A percentile compares a stretch with the other conserved stretches of the same genome.
Conservation (phyloP, 2,329 filamentous ascomycete species). For the Magnaporthales sp. region DNA sequence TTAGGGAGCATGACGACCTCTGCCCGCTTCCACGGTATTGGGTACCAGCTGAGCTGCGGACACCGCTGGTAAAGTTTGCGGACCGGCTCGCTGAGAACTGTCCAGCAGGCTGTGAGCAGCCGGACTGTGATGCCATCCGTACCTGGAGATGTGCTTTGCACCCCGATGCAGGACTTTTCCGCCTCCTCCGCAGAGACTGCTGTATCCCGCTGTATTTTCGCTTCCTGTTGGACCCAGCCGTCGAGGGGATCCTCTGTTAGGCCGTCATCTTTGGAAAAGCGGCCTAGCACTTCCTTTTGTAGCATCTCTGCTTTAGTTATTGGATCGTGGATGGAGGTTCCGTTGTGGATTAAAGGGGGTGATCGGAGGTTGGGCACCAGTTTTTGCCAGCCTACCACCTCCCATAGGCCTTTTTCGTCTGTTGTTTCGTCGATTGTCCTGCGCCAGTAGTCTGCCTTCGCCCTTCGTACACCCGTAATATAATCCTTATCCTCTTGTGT, state of each 20-base stretch:
- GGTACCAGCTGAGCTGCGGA: slow-evolving; percentile 4
- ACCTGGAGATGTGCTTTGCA: slow-evolving; percentile 2
- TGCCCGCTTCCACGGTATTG: slow-evolving; percentile 2
- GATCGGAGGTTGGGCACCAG: not conserved
- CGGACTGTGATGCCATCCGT: not conserved
- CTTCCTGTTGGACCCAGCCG: not conserved
- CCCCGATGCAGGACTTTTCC: not conserved
- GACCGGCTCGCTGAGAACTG: not conserved
- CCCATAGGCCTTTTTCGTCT: not conserved
- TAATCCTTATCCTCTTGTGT: slow-evolving; percentile 1
- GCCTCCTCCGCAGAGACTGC: not conserved
- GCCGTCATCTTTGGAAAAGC: slow-evolving; percentile 3
- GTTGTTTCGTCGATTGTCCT: not conserved
- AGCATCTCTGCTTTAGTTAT: not conserved
- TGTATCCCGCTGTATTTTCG: not conserved
- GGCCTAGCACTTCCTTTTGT: not conserved
- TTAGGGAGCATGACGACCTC: slow-evolving; percentile 10
- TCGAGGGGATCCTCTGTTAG: not conserved
- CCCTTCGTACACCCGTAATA: not conserved
- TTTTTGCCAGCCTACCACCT: not conserved
- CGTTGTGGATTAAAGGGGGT: not conserved
- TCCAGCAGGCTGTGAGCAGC: not conserved
- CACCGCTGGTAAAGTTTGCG: slow-evolving; percentile 7
- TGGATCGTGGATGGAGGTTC: not conserved
- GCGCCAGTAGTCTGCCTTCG: not conserved